Conservation (phyloP, 306 rosid species). For the Prunus dulcis region DNA sequence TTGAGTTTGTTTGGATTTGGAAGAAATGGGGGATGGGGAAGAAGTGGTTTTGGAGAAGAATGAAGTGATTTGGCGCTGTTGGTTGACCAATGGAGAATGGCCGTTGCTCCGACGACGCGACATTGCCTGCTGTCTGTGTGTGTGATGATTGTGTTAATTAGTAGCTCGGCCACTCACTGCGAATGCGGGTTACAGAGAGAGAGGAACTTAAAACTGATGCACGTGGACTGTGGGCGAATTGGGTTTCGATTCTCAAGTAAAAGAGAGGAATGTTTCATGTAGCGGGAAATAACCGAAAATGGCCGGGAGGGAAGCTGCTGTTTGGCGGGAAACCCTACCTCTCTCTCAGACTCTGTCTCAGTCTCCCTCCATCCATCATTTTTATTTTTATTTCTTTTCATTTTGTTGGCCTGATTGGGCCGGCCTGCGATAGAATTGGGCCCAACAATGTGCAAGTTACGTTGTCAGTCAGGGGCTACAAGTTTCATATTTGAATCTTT, state of each 20-base stretch:
- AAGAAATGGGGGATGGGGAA: slow-evolving; percentile 12
- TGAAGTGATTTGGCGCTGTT: slow-evolving; percentile 80
- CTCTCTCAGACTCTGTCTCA: background rate
- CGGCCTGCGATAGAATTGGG: background rate
- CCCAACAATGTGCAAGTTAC: background rate
- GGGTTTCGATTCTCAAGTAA: background rate
- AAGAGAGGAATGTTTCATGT: background rate
- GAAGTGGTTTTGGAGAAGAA: slow-evolving; percentile 71
- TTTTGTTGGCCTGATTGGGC: background rate
- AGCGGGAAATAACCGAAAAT: slow-evolving; percentile 17
- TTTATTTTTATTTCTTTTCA: background rate
- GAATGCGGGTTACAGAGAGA: background rate
- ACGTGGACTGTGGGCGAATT: background rate
- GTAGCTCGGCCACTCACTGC: background rate
- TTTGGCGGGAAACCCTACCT: slow-evolving; percentile 15
- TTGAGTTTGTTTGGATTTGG: slow-evolving; percentile 25
- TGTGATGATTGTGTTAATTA: background rate
- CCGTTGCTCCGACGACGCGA: slow-evolving; percentile 71
- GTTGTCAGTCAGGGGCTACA: background rate
- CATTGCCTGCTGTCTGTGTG: slow-evolving; percentile 24
- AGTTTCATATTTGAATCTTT: background rate
- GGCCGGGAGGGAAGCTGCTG: background rate
- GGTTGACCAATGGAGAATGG: slow-evolving; percentile 71
- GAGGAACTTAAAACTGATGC: background rate
- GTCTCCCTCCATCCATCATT: background rate